Evolutionary conservation across 2,329 filamentous ascomycete genomes (phyloP), one percentile per base, ranked within the genome.

Genomic region (Diaporthe humulicola): DNA sequence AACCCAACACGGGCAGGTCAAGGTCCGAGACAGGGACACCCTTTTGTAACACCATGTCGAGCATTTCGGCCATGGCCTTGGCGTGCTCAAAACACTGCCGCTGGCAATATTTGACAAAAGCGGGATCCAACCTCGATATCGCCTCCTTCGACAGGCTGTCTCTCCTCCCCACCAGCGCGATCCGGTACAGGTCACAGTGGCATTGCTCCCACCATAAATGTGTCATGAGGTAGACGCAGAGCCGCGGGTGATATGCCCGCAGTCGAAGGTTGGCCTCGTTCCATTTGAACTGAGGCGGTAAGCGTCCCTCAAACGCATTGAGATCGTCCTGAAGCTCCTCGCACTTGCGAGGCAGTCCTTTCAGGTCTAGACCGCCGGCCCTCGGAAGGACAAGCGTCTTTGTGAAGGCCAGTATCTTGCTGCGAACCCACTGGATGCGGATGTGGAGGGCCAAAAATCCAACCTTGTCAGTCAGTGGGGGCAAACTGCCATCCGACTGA

Each of bases 161-260:
- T 28, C 87, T 86, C 45, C 90, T 83, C 0, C 88, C 88, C 0
- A 84, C 83, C 10, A 91, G 83, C 3, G 86, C 88, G 9, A 90
- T 83, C 1, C 89, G 87, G 76, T 90, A 90, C 3, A 91, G 82
- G 78, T 91, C 89, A 76, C 88, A 88, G 77, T 90, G 86, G 74
- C 89, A 91, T 76, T 90, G 89, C 38, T 88, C 84, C 88, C 88
- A 90, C 88, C 87, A 89, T 12, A 91, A 84, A 76, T 91, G 89
- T 14, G 90, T 90, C 88, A 90, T 90, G 78, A 90, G 83, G 74
- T 89, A 91, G 56, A 89, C 88, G 75, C 88, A 90, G 7, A 91
- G 85, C 4, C 89, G 84, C 2, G 89, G 87, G 1, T 89, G 91
- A 77, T 90, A 91, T 3, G 88, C 88, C 8, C 89, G 86, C 33